Conservation (phyloP, 495 filamentous ascomycete species). For the Aspergillus coremiiformis region DNA sequence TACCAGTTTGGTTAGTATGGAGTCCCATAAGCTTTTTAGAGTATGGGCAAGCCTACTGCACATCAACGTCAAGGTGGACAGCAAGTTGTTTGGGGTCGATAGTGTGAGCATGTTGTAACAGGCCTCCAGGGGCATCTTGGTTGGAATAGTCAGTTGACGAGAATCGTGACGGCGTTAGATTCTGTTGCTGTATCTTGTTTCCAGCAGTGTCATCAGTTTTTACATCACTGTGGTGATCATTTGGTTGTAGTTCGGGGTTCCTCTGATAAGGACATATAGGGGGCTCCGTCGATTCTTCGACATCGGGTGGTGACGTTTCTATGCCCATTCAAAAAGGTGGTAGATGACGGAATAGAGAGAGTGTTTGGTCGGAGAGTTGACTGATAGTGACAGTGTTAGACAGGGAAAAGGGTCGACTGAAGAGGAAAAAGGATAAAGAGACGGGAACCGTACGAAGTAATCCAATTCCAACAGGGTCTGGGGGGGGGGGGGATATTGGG, state of each 20-base stretch:
- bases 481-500: not conserved
- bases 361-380: not conserved
- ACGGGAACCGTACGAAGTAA: not conserved
- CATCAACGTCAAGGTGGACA: conserved; percentile 21
- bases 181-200: conserved; percentile 1
- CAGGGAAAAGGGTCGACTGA: not conserved
- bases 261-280: conserved; percentile 35
- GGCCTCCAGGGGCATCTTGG: not conserved
- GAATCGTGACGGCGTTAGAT: not conserved
- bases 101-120: conserved; percentile 20
- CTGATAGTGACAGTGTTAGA: not conserved
- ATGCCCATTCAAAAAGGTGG: conserved; percentile 37
- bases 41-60: conserved; percentile 17
- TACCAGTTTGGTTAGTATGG: conserved; percentile 4
- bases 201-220: conserved; percentile 6
- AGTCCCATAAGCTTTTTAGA: not conserved
- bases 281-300: conserved; percentile 41
- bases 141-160: not conserved
- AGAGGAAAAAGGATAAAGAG: not conserved
- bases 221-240: conserved; percentile 16
- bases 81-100: conserved; percentile 22
- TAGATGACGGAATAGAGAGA: conserved; percentile 1
- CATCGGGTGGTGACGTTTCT: conserved; percentile 29
- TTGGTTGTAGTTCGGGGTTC: conserved; percentile 16
- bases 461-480: not conserved